Conservation (phyloP, 768 basidiomycete species). For the Lentinula lateritia region DNA sequence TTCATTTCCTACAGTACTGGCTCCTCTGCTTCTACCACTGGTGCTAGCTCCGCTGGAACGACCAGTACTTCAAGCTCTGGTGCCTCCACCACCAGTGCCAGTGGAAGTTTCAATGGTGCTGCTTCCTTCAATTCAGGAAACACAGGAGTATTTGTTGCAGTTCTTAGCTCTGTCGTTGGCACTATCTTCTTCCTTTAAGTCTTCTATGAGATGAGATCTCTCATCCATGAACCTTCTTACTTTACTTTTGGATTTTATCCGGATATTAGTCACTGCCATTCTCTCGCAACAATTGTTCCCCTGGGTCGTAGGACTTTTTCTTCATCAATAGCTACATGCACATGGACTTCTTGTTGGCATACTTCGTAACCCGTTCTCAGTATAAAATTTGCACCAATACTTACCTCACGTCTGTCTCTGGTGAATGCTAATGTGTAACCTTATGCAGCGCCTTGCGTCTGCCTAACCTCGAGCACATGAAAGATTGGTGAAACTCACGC, state of each 20-base stretch:
- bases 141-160: background rate
- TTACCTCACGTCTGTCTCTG: too few relatives aligned
- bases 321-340: background rate
- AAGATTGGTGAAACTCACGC: too few relatives aligned
- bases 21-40: background rate
- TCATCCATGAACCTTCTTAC: background rate
- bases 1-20: background rate
- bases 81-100: background rate
- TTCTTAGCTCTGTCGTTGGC: background rate
- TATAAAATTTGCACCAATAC: too few relatives aligned
- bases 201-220: background rate
- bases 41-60: background rate
- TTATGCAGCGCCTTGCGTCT: too few relatives aligned
- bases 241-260: background rate
- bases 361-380: background rate
- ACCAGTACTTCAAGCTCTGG: background rate
- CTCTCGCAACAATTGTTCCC: too few relatives aligned
- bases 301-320: background rate
- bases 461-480: too few relatives aligned
- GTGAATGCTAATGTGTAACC: too few relatives aligned
- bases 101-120: background rate
- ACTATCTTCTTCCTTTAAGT: background rate
- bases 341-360: background rate
- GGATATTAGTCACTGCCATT: background rate
- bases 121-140: background rate